Evolutionary conservation across 2,329 filamentous ascomycete genomes (phyloP), one percentile per base, ranked within the genome.

Genomic region (Pyrenophora seminiperda): DNA sequence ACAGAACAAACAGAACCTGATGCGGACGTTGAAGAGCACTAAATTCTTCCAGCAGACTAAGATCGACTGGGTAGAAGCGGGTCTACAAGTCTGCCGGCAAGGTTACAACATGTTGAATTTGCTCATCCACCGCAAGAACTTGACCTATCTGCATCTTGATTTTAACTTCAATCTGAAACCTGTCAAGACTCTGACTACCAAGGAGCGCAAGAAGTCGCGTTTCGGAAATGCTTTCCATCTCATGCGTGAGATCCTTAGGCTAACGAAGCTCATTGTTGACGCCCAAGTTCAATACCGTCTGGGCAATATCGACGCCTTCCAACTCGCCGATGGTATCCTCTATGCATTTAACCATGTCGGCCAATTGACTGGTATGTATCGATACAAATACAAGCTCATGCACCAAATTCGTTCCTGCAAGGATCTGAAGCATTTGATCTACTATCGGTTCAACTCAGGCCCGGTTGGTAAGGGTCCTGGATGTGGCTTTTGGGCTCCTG

Each of bases 371-470:
- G 94, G 94, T 72, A 99, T 99, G 94, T 99, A 99, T 77, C 89
- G 94, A 54, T 99, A 99, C 83, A 99, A 99, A 81, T 99, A 99
- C 80, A 99, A 99, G 81, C 82, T 99, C 48, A 99, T 99, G 94
- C 94, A 99, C 73, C 94, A 99, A 75, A 99, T 99, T 65, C 90
- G 94, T 64, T 96, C 94, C 0, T 99, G 94, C 81, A 99, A 99
- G 76, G 94, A 99, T 76, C 75, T 99, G 70, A 99, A 99, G 83
- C 94, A 99, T 83, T 78, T 99, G 55, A 97, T 99, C 61, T 99
- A 99, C 78, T 97, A 97, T 75, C 89, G 93, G 41, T 99, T 99
- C 79, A 99, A 99, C 74, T 92, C 91, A 51, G 94, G 92, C 0
- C 90, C 93, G 9, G 95, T 99, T 15, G 94, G 94, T 7, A 99